Percentiles rank a stretch among this genome's conserved stretches.
phyloP scores from a whole-genome alignment of 305 asterid genomes.

The Fraxinus paxiana region DNA sequence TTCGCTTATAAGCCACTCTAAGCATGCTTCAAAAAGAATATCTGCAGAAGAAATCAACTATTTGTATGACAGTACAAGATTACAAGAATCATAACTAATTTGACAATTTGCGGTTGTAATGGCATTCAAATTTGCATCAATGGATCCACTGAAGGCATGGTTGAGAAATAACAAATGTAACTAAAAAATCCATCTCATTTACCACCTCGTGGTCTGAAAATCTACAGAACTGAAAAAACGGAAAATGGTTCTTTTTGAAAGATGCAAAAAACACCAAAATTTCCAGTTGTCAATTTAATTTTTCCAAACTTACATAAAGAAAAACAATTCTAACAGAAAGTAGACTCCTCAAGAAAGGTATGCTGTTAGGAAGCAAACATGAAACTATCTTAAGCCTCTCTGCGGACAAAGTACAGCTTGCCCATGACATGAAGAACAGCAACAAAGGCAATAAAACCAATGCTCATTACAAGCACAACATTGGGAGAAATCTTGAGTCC shows the following conservation, averaged over 20 bases:
- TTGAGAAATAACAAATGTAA: too few species aligned
- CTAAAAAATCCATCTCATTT: too few species aligned
- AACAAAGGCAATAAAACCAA: too few species aligned
- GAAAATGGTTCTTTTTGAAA: too few species aligned
- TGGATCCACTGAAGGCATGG: too few species aligned
- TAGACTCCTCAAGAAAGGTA: neutral
- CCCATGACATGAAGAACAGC: too few species aligned
- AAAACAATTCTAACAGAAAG: neutral
- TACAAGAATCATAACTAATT: neutral
- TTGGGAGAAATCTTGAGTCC: conserved; percentile 20
- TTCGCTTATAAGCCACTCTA: neutral
- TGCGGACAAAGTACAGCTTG: too few species aligned
- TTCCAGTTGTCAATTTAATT: neutral
- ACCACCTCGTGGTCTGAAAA: too few species aligned
- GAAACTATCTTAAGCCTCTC: too few species aligned
- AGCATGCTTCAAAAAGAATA: neutral
- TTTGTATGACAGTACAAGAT: neutral
- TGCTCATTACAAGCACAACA: too few species aligned
- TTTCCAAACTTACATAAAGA: neutral
- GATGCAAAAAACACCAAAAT: neutral
- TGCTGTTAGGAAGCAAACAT: too few species aligned
- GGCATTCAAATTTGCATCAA: neutral
- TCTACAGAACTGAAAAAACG: too few species aligned
- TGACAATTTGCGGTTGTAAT: neutral
- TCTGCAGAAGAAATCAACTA: neutral